Evolutionary conservation across 176 grass and related monocot genomes (phyloP).

Genomic region (Triticum monococcum): DNA sequence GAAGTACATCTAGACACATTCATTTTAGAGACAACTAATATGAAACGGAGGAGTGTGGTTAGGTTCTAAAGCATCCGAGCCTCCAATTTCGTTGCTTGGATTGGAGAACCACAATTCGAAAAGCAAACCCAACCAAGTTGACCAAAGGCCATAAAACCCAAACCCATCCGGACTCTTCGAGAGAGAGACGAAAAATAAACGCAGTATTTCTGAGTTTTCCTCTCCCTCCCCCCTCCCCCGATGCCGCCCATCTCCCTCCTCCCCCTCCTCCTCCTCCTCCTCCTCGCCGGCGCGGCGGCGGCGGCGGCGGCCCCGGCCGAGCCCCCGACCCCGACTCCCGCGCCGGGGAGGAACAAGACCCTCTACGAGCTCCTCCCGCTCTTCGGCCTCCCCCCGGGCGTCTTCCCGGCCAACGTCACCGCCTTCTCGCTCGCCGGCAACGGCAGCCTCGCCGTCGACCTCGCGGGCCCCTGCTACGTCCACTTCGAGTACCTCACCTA

Average conservation of each 20-base stretch:
- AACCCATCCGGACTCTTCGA: not conserved
- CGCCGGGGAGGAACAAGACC: constrained; percentile 23
- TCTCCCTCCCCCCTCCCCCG: not conserved
- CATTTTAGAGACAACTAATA: too few species aligned
- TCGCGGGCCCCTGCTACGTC: constrained; percentile 52
- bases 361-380: constrained; percentile 67
- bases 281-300: not conserved
- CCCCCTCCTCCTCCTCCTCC: not conserved
- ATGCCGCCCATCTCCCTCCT: constrained; percentile 34
- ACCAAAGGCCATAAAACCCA: not conserved
- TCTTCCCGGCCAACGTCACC: constrained; percentile 65
- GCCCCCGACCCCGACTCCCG: not conserved
- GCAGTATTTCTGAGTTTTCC: not conserved
- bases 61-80: not conserved
- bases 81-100: not conserved
- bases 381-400: constrained; percentile 55
- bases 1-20: too few species aligned
- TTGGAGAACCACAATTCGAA: not conserved
- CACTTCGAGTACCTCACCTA: constrained; percentile 60
- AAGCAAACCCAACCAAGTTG: not conserved
- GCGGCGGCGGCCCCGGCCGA: not conserved
- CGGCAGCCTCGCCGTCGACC: constrained; percentile 64
- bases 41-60: too few species aligned
- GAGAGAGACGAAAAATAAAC: not conserved
- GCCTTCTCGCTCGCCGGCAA: constrained; percentile 53